Base-by-base conservation (phyloP, 2,329 filamentous ascomycete species). In the Hypoxylon sp. region DNA sequence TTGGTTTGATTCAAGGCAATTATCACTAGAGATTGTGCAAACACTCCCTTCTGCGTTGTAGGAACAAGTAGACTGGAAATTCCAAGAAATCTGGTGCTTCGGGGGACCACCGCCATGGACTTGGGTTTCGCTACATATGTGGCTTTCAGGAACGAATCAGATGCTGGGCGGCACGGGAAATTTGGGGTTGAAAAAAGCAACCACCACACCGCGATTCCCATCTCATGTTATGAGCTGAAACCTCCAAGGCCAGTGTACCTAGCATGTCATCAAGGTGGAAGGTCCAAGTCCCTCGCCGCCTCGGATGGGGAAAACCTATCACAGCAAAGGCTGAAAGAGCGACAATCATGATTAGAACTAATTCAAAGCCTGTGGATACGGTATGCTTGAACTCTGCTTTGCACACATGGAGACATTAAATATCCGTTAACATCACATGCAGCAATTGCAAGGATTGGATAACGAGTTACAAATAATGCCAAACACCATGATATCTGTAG, bases 121-220 rank as follows among this genome's bases (percentile, higher is more conserved):
- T 11, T 49, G 13, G 21, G 25, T 10, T 36, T 36, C 13, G 13
- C 28, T 5, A 38, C 11, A 58, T 28, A 34, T 25, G 52, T 56
- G 41, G 38, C 25, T 21, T 46, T 56, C 45, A n/a, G 7, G 5
- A 48, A 14, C 43, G 21, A 58, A 58, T 23, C 5, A 14, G 17
- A 58, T 38, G 19, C 3, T 13, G 10, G 9, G 7, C 5, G 13
- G 13, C 19, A n/a, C 19, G n/a, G 41, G 19, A 46, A 28, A 19
- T 25, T 48, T 10, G 17, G 19, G n/a, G 53, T 36, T 23, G 2
- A 10, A 13, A 57, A 46, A 49, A 49, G 55, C 21, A 30, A 49
- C 19, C 1, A 13, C 30, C 19, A 28, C 17, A 21, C 23, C 25
- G 45, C 10, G 25, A 36, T 46, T 3, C n/a, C 17, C 38, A 13